A percentile compares a stretch with the other conserved stretches of the same genome.
Conservation (phyloP, 2,329 filamentous ascomycete species). For the Chaetomium sp. region DNA sequence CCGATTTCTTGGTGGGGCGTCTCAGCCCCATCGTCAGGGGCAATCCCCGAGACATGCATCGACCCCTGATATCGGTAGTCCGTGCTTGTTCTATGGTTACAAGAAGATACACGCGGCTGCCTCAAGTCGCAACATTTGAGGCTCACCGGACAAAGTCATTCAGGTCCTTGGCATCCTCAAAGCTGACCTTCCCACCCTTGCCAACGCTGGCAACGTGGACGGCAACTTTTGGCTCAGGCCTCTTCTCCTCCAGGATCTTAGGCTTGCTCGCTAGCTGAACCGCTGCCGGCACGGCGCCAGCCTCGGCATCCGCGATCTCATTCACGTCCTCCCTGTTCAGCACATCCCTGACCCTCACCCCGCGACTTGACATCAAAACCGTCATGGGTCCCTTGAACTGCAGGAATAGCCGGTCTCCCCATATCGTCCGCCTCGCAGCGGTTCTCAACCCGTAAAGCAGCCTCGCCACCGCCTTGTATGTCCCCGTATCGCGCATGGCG, state of each 20-base stretch:
- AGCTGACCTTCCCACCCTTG: slow-evolving; percentile 66
- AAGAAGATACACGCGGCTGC: slow-evolving; percentile 11
- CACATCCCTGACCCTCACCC: slow-evolving; percentile 73
- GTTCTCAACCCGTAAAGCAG: slow-evolving; percentile 71
- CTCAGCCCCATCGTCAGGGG: background rate
- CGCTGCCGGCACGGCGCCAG: slow-evolving; percentile 67
- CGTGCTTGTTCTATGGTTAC: slow-evolving; percentile 12
- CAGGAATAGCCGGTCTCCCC: slow-evolving; percentile 91
- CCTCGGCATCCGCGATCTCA: slow-evolving; percentile 82
- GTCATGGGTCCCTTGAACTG: slow-evolving; percentile 86
- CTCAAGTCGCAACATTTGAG: background rate
- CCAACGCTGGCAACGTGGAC: slow-evolving; percentile 60
- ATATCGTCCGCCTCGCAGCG: slow-evolving; percentile 77
- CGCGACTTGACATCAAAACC: slow-evolving; percentile 86
- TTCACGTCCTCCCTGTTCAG: slow-evolving; percentile 79
- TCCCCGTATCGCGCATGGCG: slow-evolving; percentile 68
- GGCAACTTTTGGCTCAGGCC: slow-evolving; percentile 42
- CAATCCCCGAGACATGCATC: background rate
- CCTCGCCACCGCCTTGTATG: slow-evolving; percentile 71
- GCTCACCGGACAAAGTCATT: slow-evolving; percentile 55
- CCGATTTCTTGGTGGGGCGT: background rate
- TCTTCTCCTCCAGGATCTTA: slow-evolving; percentile 36
- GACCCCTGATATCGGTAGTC: background rate
- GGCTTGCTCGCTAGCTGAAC: slow-evolving; percentile 51
- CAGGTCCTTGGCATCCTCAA: slow-evolving; percentile 61